A percentile compares a stretch with the other conserved stretches of the same genome.
These are phyloP conservation scores for Penicillium paneum DNA, from an alignment of 2,329 filamentous ascomycete genomes.

Conservation along the genomic window DNA sequence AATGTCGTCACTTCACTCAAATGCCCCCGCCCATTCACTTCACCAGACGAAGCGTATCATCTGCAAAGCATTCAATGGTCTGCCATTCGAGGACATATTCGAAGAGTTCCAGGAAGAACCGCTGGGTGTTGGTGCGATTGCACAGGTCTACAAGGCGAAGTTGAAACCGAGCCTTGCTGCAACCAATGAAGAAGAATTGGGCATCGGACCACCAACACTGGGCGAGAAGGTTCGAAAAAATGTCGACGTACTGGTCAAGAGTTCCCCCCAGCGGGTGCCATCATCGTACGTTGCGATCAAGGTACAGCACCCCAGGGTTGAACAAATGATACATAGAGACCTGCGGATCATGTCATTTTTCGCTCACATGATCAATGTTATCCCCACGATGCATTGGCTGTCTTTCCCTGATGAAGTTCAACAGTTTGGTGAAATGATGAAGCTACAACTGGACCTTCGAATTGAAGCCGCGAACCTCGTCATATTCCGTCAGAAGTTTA, in stretches of 20 bases:
- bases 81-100: slow-evolving; percentile 85
- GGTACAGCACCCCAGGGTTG: slow-evolving; percentile 87
- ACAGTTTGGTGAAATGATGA: slow-evolving; percentile 99
- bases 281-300: slow-evolving; percentile 94
- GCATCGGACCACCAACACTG: slow-evolving; percentile 55
- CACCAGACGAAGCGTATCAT: slow-evolving; percentile 75
- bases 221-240: slow-evolving; percentile 71
- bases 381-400: slow-evolving; percentile 96
- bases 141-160: slow-evolving; percentile 95
- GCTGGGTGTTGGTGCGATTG: slow-evolving; percentile 90
- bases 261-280: slow-evolving; percentile 76
- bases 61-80: slow-evolving; percentile 73
- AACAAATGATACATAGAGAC: slow-evolving; percentile 85
- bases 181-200: slow-evolving; percentile 56
- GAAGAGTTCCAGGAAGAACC: slow-evolving; percentile 90
- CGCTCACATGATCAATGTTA: slow-evolving; percentile 73
- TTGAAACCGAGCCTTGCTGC: slow-evolving; percentile 73
- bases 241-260: slow-evolving; percentile 83
- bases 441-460: slow-evolving; percentile 87
- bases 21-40: slow-evolving; percentile 88
- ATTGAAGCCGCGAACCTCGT: slow-evolving; percentile 89
- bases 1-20: slow-evolving; percentile 92
- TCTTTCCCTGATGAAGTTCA: slow-evolving; percentile 90
- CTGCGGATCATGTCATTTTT: slow-evolving; percentile 93
- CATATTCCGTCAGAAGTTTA: slow-evolving; percentile 87